Evolutionary conservation across 1,284 basidiomycete genomes (phyloP).

Genomic region (Ustilago sp.): DNA sequence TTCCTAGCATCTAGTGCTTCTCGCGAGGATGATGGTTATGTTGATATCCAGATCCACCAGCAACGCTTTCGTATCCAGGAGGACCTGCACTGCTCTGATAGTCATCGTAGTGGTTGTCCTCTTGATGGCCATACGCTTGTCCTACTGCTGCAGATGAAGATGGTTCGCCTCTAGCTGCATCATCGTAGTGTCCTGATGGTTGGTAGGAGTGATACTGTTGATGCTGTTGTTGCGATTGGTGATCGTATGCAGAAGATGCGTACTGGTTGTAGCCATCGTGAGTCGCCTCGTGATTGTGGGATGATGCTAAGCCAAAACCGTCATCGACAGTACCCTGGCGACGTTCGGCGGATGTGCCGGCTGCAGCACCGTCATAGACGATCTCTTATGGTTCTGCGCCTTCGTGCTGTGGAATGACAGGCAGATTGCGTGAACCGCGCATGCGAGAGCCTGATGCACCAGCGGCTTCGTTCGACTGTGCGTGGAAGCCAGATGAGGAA

Average conservation of each 20-base stretch:
- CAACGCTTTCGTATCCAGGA: conserved; percentile 39
- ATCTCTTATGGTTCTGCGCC: conserved; percentile 27
- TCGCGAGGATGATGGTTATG: conserved; percentile 37
- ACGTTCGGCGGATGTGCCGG: conserved; percentile 13
- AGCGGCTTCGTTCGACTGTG: conserved; percentile 10
- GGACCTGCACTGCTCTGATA: conserved; percentile 36
- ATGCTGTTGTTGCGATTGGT: conserved; percentile 25
- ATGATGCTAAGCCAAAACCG: conserved; percentile 51
- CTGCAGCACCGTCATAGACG: conserved; percentile 20
- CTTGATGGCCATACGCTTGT: conserved; percentile 7
- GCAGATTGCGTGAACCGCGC: conserved; percentile 28
- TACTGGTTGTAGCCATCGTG: conserved; percentile 44
- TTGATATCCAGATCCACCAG: conserved; percentile 18
- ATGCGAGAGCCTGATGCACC: conserved; percentile 17
- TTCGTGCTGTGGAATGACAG: conserved; percentile 32
- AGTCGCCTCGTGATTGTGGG: conserved; percentile 13
- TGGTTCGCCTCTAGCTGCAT: conserved; percentile 6
- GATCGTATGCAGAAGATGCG: conserved; percentile 40
- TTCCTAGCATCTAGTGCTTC: conserved; percentile 15
- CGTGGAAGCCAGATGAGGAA: conserved; percentile 17
- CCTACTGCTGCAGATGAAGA: conserved; percentile 15
- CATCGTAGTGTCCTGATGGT: conserved; percentile 17
- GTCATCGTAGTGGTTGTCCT: conserved; percentile 34
- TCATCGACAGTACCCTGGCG: conserved; percentile 52
- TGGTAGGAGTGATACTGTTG: conserved; percentile 24